phyloP scores from a whole-genome alignment of 2,329 filamentous ascomycete genomes.

The Anisogramma anomala region DNA sequence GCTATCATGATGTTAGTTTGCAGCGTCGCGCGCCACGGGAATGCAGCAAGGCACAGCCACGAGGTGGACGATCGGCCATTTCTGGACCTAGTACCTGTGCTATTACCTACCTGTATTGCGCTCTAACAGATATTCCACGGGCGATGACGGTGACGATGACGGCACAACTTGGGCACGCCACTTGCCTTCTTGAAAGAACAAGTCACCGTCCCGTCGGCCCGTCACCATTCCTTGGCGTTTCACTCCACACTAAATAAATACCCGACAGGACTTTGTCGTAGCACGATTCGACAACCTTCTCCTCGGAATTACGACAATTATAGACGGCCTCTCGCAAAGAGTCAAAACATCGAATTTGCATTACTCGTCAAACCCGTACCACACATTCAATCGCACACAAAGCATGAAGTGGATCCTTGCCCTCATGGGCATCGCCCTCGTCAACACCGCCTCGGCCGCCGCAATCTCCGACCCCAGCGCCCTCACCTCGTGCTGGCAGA shows the following conservation, averaged over 20 bases:
- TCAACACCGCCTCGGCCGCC: slow-evolving; percentile 17
- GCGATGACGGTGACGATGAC: neutral
- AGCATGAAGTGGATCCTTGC: slow-evolving; percentile 6
- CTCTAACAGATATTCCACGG: neutral
- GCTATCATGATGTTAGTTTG: too few relatives aligned
- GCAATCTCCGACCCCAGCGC: slow-evolving; percentile 16
- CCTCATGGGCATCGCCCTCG: slow-evolving; percentile 8
- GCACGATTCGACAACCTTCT: neutral
- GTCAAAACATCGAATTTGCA: neutral
- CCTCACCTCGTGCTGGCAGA: slow-evolving; percentile 9
- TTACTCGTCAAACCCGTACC: too few relatives aligned
- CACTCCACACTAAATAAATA: neutral
- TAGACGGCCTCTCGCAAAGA: too few relatives aligned
- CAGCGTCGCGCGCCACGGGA: too few relatives aligned
- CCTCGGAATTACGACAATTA: neutral
- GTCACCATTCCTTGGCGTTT: neutral
- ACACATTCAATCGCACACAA: neutral
- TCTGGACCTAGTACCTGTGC: too few relatives aligned
- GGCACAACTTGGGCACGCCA: too few relatives aligned
- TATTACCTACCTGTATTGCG: too few relatives aligned
- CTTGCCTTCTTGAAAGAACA: too few relatives aligned
- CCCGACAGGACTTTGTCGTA: neutral
- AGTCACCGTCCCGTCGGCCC: neutral
- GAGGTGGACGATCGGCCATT: too few relatives aligned
- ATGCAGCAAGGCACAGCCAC: too few relatives aligned